A percentile compares a stretch with the other conserved stretches of the same genome.
Conservation (phyloP, 768 basidiomycete genomes). For the Gloeopeniophorella convolvens region DNA sequence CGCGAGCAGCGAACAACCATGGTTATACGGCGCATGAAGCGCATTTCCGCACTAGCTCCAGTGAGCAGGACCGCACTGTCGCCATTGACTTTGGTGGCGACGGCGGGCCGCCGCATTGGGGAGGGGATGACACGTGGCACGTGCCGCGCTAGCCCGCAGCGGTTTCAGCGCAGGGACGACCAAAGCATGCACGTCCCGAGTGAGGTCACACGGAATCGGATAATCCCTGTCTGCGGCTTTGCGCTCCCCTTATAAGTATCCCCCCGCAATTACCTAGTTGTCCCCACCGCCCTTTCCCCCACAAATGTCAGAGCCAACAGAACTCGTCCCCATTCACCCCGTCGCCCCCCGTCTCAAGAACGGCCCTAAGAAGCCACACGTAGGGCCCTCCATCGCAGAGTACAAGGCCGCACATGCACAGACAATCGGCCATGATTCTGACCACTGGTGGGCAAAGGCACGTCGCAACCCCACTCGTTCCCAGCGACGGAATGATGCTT, state of each 20-base stretch:
- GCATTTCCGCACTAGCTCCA: neutral
- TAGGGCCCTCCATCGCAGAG: constrained; percentile 73
- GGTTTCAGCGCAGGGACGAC: neutral
- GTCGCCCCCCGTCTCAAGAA: constrained; percentile 67
- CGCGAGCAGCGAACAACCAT: too few species aligned
- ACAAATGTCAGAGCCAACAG: constrained; percentile 25
- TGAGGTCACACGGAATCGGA: neutral
- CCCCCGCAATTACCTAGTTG: neutral
- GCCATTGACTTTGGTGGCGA: too few species aligned
- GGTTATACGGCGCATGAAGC: too few species aligned
- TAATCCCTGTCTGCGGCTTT: neutral
- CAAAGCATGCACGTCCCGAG: neutral
- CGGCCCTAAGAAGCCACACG: constrained; percentile 61
- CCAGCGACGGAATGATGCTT: neutral
- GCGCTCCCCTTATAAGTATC: constrained; percentile 7
- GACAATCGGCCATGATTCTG: constrained; percentile 70
- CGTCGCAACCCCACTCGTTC: neutral
- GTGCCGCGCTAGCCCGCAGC: neutral
- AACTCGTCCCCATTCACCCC: constrained; percentile 47
- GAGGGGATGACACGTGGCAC: too few species aligned
- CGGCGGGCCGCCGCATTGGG: too few species aligned
- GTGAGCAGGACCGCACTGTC: too few species aligned
- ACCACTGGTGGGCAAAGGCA: constrained; percentile 87
- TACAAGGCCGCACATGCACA: constrained; percentile 61
- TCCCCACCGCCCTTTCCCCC: neutral